These are phyloP conservation scores for Blastocystis sp. DNA, from an alignment of 352 stramenopile species.

Conservation along the genomic window DNA sequence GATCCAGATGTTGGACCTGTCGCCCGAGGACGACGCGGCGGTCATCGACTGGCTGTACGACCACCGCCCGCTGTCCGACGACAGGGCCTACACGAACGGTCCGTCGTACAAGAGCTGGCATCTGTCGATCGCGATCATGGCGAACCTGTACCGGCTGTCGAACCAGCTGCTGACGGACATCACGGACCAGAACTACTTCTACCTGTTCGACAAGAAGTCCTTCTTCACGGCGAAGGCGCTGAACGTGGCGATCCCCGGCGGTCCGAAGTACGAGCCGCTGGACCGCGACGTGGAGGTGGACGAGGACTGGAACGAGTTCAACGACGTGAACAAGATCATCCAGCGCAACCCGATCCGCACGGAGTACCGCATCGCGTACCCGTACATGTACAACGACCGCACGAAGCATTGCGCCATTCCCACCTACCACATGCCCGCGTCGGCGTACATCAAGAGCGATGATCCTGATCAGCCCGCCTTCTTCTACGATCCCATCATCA, in stretches of 20 bases:
- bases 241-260: constrained; percentile 96
- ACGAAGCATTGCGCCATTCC: constrained; percentile 89
- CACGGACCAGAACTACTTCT: constrained; percentile 90
- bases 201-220: constrained; percentile 89
- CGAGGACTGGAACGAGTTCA: constrained; percentile 99
- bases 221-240: constrained; percentile 99
- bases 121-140: constrained; percentile 93
- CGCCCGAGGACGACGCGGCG: constrained; percentile 86
- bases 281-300: constrained; percentile 94
- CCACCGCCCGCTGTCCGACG: constrained; percentile 84
- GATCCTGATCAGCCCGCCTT: constrained; percentile 90
- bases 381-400: constrained; percentile 97
- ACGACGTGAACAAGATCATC: constrained; percentile 99
- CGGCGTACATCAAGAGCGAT: constrained; percentile 92
- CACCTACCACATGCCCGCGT: constrained; percentile 89
- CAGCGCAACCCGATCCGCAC: constrained; percentile 95
- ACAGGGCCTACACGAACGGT: constrained; percentile 89
- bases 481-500: constrained; percentile 93
- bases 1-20: constrained; percentile 84
- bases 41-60: constrained; percentile 98
- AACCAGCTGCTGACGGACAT: constrained; percentile 91
- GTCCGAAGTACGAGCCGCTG: constrained; percentile 97
- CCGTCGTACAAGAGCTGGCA: constrained; percentile 93
- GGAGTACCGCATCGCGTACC: constrained; percentile 98
- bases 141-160: constrained; percentile 91